Percentiles rank a stretch among this genome's conserved stretches.
Evolutionary conservation across 1,284 basidiomycete genomes (phyloP).

Genomic region (Cryptococcus deneoformans): DNA sequence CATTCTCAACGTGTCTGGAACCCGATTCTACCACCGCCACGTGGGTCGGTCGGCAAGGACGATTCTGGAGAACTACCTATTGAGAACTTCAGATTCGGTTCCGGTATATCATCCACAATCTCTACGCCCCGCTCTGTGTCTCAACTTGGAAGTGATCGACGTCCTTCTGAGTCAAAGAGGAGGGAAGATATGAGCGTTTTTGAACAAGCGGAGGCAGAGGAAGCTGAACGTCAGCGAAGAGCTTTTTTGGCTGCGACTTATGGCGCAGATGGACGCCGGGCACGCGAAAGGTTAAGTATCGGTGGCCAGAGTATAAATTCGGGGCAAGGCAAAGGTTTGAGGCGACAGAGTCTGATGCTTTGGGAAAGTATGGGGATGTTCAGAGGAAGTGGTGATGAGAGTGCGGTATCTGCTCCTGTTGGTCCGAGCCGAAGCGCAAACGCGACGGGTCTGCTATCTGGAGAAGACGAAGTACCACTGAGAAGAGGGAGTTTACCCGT

Average conservation of each 20-base stretch:
- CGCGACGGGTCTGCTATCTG: neutral
- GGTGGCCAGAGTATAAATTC: conserved; percentile 18
- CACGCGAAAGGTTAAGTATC: conserved; percentile 40
- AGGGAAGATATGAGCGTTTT: conserved; percentile 28
- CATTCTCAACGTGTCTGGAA: conserved; percentile 21
- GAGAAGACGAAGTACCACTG: conserved; percentile 13
- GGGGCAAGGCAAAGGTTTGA: conserved; percentile 15
- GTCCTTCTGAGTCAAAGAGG: conserved; percentile 9
- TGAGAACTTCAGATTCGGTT: conserved; percentile 38
- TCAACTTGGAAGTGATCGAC: conserved; percentile 9
- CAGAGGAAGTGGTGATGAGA: neutral
- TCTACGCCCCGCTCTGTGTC: conserved; percentile 15
- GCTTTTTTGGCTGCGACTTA: conserved; percentile 47
- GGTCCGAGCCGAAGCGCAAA: neutral
- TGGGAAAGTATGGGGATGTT: conserved; percentile 38
- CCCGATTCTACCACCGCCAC: conserved; percentile 26
- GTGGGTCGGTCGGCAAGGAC: conserved; percentile 25
- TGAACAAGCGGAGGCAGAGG: conserved; percentile 40
- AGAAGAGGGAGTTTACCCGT: conserved; percentile 40
- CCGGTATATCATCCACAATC: conserved; percentile 8
- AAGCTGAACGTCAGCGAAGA: conserved; percentile 45
- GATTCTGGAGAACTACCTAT: conserved; percentile 19
- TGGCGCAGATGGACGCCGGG: conserved; percentile 38
- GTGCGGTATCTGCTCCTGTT: neutral
- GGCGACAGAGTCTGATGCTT: conserved; percentile 37